Evolutionary conservation across 495 filamentous ascomycete species (phyloP), one percentile per base, ranked within the genome.

Genomic region (Penicillium goetzii): DNA sequence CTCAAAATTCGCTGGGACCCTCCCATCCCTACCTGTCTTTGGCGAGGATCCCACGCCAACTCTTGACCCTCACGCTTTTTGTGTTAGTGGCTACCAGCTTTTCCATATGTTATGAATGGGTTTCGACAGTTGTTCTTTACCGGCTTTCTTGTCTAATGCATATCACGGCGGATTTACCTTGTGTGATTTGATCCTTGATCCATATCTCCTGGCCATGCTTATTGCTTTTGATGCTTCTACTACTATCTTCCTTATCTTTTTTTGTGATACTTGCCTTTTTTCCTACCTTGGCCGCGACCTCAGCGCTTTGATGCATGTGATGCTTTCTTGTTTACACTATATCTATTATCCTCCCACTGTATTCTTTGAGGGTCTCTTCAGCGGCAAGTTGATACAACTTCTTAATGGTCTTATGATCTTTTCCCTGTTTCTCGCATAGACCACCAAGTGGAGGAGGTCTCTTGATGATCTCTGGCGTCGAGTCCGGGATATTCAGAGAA

Each of bases 221-320:
- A 43, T 56, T 61, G 43, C 10, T 56, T 21, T 58, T 30, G 32
- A 45, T 58, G 45, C 17, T 33, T 53, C 61, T 53, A 19, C 58
- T 65, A 38, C 40, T 40, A 40, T 40, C 6, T 40, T 40, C 11
- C 15, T 58, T 58, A n/a, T n/a, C 26, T 30, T 54, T 59, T 62
- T 71, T 68, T 68, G 60, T 68, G 67, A 69, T 66, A 56, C 43
- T 62, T 40, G 36, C 36, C 36, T 14, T 63, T 64, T 59, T 10
- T 28, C 62, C 49, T 45, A 25, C 30, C 54, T 51, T 59, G 49
- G 41, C 32, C 40, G 56, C 60, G 52, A 54, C 26, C 59, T 53
- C 41, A 67, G 67, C 62, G 62, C 43, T 63, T 61, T 33, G 45
- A 43, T 66, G 67, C 67, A 66, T 69, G 49, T 61, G 50, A 60